Conservation (phyloP, 2,329 filamentous ascomycete genomes). For the Amylocarpus encephaloides region DNA sequence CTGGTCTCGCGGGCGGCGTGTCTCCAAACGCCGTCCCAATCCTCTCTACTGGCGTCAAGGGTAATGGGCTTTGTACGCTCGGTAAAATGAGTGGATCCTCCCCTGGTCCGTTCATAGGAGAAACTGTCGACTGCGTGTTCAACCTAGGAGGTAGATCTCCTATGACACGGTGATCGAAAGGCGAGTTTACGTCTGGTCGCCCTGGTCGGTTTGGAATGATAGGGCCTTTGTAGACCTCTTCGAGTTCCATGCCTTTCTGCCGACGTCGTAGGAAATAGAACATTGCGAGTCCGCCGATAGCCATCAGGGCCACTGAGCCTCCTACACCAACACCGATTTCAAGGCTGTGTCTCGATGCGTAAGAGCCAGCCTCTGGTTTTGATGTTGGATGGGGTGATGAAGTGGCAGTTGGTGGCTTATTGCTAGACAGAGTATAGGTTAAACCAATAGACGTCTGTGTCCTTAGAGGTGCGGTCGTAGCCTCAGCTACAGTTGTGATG, state of each 20-base stretch:
- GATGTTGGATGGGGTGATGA: background rate
- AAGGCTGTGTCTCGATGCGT: background rate
- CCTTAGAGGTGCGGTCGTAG: background rate
- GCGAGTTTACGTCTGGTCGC: background rate
- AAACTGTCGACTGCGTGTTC: too few species aligned
- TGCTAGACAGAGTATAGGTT: background rate
- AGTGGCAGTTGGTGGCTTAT: background rate
- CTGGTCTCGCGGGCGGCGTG: background rate
- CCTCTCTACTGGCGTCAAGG: background rate
- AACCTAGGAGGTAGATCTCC: background rate
- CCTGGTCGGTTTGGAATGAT: background rate
- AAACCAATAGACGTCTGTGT: background rate
- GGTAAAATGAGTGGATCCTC: too few species aligned
- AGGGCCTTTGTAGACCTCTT: slow-evolving; percentile 4
- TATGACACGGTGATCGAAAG: background rate
- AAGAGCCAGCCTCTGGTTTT: background rate
- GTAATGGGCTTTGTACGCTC: background rate
- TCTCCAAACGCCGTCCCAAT: background rate
- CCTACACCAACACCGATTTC: slow-evolving; percentile 2
- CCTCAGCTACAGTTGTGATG: background rate
- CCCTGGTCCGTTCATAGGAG: too few species aligned
- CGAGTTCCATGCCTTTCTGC: background rate
- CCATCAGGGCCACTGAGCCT: background rate
- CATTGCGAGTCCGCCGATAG: background rate
- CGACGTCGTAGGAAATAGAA: background rate